Conservation (phyloP, 805 yeast species). For the Wickerhamomyces ciferrii region DNA sequence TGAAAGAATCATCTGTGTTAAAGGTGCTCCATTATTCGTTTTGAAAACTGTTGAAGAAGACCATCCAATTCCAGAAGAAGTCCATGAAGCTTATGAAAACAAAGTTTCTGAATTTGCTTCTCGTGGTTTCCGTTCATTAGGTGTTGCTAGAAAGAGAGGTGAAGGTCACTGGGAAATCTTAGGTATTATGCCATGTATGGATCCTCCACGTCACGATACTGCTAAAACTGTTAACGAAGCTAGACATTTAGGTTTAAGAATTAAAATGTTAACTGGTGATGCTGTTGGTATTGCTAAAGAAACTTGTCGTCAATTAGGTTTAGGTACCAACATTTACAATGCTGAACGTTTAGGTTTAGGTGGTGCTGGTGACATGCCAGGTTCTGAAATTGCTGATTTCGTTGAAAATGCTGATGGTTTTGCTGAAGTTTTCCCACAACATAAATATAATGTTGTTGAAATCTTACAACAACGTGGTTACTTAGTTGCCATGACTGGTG, state of each 20-base stretch:
- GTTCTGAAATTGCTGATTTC: constrained; percentile 95
- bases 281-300: constrained; percentile 99
- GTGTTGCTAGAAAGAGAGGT: constrained; percentile 98
- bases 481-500: constrained; percentile 99
- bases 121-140: constrained; percentile 97
- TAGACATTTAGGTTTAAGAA: constrained; percentile 84
- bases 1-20: constrained; percentile 91
- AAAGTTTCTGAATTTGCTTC: constrained; percentile 97
- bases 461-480: constrained; percentile 93
- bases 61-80: constrained; percentile 92
- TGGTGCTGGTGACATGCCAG: constrained; percentile 91
- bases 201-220: constrained; percentile 98
- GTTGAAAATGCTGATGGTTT: constrained; percentile 98
- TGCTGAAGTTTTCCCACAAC: constrained; percentile 98
- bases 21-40: constrained; percentile 98
- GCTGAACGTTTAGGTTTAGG: constrained; percentile 96
- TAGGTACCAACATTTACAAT: constrained; percentile 93
- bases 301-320: constrained; percentile 96
- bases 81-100: constrained; percentile 92
- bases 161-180: constrained; percentile 97
- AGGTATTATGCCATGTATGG: constrained; percentile 98
- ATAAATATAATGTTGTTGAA: constrained; percentile 93
- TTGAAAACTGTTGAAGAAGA: constrained; percentile 95
- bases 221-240: constrained; percentile 93
- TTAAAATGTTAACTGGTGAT: constrained; percentile 98